Percentiles rank a stretch among this genome's conserved stretches.
Conservation (phyloP, 257 asterid species). For the Nicotiana sylvestris region DNA sequence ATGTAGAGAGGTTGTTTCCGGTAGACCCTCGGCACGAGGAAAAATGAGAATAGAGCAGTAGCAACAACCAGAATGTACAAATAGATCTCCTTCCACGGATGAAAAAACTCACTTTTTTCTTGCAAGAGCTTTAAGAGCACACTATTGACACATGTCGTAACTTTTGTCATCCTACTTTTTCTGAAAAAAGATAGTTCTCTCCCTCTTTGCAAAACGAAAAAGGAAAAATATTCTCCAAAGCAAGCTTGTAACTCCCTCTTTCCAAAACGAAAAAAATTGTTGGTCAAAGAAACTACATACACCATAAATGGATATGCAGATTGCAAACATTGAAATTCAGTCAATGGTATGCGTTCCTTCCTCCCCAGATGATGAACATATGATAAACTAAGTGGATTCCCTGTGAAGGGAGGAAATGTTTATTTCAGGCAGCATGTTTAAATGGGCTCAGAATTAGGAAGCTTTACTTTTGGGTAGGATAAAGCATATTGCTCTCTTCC, state of each 20-base stretch:
- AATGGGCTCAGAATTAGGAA: background rate
- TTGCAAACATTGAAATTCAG: background rate
- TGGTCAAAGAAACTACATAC: background rate
- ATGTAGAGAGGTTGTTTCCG: too few relatives aligned
- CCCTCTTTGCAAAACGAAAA: background rate
- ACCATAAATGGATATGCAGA: background rate
- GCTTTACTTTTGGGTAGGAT: background rate
- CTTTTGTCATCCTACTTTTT: background rate
- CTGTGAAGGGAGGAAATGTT: background rate
- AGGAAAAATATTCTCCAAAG: background rate
- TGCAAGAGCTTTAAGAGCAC: background rate
- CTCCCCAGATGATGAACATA: background rate
- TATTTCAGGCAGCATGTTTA: background rate
- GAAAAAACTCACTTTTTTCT: background rate
- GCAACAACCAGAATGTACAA: too few relatives aligned
- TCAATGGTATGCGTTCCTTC: background rate
- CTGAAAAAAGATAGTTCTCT: background rate
- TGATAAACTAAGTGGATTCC: background rate
- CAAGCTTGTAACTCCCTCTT: background rate
- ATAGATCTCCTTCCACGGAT: background rate
- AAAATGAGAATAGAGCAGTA: too few relatives aligned
- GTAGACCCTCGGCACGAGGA: too few relatives aligned
- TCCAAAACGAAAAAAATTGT: background rate
- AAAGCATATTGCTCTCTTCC: background rate
- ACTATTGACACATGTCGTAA: background rate